phyloP scores from a whole-genome alignment of 768 basidiomycete genomes.

The Tricholoma furcatifolium region DNA sequence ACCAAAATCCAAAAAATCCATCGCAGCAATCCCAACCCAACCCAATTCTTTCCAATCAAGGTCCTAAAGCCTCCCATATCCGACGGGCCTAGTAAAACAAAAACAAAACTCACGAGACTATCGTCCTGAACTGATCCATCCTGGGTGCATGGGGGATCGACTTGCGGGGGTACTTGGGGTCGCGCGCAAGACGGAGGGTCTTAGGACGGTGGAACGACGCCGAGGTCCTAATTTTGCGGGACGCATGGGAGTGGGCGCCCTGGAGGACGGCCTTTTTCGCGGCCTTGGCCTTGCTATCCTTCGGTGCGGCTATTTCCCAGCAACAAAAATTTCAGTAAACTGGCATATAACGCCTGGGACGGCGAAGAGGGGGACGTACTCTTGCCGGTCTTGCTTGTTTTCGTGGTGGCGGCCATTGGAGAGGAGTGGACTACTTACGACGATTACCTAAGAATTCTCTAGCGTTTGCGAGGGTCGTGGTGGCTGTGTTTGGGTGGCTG shows the following conservation, averaged over 20 bases:
- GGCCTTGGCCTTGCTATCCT: slow-evolving; percentile 78
- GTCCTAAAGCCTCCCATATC: not conserved
- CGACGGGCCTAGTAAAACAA: not conserved
- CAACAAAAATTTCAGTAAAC: too few species aligned
- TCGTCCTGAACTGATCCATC: slow-evolving; percentile 96
- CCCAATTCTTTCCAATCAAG: not conserved
- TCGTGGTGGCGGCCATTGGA: slow-evolving; percentile 63
- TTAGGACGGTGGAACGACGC: slow-evolving; percentile 97
- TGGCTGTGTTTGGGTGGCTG: slow-evolving; percentile 21
- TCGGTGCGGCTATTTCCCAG: slow-evolving; percentile 36
- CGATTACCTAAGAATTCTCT: slow-evolving; percentile 16
- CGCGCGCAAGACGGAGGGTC: slow-evolving; percentile 81
- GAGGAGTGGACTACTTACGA: slow-evolving; percentile 13
- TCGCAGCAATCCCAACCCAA: not conserved
- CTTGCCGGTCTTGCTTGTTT: slow-evolving; percentile 61
- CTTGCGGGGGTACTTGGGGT: slow-evolving; percentile 95
- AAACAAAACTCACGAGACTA: slow-evolving; percentile 70
- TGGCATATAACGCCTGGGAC: not conserved
- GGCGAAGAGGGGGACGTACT: slow-evolving; percentile 30
- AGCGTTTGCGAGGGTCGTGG: not conserved
- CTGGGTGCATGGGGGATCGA: slow-evolving; percentile 87
- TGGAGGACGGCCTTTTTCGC: slow-evolving; percentile 97
- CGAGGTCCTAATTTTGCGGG: slow-evolving; percentile 80
- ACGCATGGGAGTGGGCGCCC: slow-evolving; percentile 71
- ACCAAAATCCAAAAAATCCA: not conserved